A percentile compares a stretch with the other conserved stretches of the same genome.
These are phyloP conservation scores for Mucor velutinosus DNA, from an alignment of 371 early-diverging fungal genomes.

Conservation along the genomic window DNA sequence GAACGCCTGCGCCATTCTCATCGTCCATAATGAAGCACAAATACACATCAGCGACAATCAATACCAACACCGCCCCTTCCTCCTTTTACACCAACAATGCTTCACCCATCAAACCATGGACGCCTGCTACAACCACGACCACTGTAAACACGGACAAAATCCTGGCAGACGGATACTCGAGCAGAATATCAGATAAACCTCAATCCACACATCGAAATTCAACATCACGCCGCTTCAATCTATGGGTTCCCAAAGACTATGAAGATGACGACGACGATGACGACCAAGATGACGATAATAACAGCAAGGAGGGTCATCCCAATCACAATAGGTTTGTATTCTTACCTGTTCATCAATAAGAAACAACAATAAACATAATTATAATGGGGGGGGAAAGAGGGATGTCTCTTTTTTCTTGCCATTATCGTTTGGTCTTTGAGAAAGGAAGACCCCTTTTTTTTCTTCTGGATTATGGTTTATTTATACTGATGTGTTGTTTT, in stretches of 20 bases:
- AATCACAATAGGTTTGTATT: conserved; percentile 9
- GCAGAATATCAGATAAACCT: conserved; percentile 7
- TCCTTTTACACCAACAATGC: neutral
- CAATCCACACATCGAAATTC: conserved; percentile 8
- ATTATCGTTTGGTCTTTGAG: neutral
- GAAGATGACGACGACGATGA: conserved; percentile 6
- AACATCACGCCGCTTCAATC: conserved; percentile 15
- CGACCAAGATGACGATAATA: neutral
- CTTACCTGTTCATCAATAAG: conserved; percentile 7
- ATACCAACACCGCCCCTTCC: neutral
- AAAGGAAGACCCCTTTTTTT: neutral
- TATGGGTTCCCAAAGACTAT: conserved; percentile 20
- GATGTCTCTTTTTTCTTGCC: neutral
- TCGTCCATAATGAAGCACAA: conserved; percentile 7
- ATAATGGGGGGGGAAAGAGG: neutral
- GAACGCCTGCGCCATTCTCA: conserved; percentile 13
- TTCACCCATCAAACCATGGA: conserved; percentile 3
- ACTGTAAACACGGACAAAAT: neutral
- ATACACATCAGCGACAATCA: neutral
- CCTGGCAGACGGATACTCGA: neutral
- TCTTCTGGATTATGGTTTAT: neutral
- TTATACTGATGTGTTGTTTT: neutral
- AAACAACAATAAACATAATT: neutral
- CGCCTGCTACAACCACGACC: neutral
- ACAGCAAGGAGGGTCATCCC: neutral